Base-by-base conservation (phyloP, 306 rosid species). In the Quercus mongolica region DNA sequence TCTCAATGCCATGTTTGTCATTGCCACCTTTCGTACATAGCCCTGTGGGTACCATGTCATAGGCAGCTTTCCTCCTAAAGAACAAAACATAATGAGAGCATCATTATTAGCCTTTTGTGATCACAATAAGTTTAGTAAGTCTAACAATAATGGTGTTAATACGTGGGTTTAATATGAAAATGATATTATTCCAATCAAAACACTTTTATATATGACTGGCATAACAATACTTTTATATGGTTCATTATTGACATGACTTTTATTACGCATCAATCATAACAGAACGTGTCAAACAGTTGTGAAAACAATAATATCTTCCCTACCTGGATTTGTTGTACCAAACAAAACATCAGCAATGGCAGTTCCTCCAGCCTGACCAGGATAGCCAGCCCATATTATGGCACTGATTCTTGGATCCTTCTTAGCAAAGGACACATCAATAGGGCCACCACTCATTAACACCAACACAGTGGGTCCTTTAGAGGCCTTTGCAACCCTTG, bases 1-100 rank as follows among this genome's bases (percentile, higher is more conserved):
- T 15, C 91, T 20, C 90, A 95, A 79, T 75, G 73, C 94, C 99
- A 95, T 95, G 81, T 74, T 86, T 77, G 96, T 93, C 99, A 93
- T 95, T 10, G 97, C 96, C 17, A 88, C 81, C 31, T 88, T 91
- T 19, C 59, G 38, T 54, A 95, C 17, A 26, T 89, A 95, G 26
- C 30, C 18, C 4, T 95, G 85, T 5, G 99, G 99, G 84, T 95
- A 95, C 99, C 99, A 95, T 73, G 99, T 95, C 89, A 86, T 93
- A 0, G 92, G 92, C 0, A 87, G 80, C 75, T 85, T 89, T 73
- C 92, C 92, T 23, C 90, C 90, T 89, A 30, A 1, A 62, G 23
- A 10, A 57, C 8, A 5, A 72, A 46, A 71, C 20, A 28, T 6
- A 63, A 63, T 5, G 6, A 23, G 33, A 19, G 56, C 35, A 61